Percentiles rank a stretch among this genome's conserved stretches.
These are phyloP conservation scores for Coffea canephora DNA, from an alignment of 257 asterid species.

Conservation along the genomic window DNA sequence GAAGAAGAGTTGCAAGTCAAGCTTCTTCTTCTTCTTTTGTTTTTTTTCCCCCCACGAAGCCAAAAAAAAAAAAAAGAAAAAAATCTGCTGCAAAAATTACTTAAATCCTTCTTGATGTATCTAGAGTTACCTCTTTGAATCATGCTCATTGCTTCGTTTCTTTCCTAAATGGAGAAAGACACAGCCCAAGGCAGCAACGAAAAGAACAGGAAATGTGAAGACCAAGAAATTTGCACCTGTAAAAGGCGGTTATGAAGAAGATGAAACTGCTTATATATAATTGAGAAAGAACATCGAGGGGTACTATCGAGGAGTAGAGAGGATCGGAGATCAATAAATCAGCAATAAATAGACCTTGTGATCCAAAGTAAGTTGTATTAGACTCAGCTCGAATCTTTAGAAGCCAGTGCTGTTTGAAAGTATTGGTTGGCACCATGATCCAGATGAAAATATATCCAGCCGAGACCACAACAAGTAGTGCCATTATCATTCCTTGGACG, in stretches of 20 bases:
- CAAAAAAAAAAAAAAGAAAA: no score
- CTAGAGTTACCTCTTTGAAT: conserved; percentile 30
- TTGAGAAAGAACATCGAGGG: background rate
- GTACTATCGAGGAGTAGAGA: background rate
- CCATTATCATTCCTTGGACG: conserved; percentile 39
- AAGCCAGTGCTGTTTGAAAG: conserved; percentile 45
- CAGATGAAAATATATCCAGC: conserved; percentile 53
- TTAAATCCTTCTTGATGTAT: background rate
- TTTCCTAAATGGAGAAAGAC: conserved; percentile 62
- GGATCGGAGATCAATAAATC: background rate
- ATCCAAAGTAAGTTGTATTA: conserved; percentile 72
- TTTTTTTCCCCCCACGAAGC: no score
- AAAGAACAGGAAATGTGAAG: conserved; percentile 54
- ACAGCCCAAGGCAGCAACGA: conserved; percentile 69
- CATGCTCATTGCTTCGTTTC: conserved; percentile 24
- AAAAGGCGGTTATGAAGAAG: background rate
- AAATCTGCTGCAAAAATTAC: background rate
- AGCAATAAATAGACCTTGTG: conserved; percentile 47
- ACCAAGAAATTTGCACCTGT: conserved; percentile 55
- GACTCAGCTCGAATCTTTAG: conserved; percentile 40
- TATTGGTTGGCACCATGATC: conserved; percentile 59
- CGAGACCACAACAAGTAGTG: conserved; percentile 30
- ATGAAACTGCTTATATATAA: background rate
- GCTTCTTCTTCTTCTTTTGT: no score
- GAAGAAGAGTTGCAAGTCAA: background rate